Conservation (phyloP, 768 basidiomycete genomes). For the Tulasnella sp. region DNA sequence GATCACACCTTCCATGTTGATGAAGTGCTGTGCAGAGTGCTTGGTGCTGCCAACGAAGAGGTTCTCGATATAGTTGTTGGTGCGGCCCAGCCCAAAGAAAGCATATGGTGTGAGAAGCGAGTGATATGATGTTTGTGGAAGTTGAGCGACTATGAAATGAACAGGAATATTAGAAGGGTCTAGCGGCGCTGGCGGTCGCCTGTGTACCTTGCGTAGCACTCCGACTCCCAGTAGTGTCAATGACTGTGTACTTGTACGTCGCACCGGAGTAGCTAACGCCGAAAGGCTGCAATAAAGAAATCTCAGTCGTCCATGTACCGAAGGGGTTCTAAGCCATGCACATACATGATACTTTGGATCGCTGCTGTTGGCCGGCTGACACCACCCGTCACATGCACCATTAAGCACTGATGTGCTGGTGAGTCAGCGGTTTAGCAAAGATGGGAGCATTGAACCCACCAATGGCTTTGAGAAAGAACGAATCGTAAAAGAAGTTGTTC, state of each 20-base stretch:
- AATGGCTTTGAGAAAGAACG: conserved; percentile 95
- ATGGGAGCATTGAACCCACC: conserved; percentile 37
- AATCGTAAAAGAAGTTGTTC: conserved; percentile 97
- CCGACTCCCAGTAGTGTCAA: conserved; percentile 79
- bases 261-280: conserved; percentile 93
- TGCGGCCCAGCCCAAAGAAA: conserved; percentile 92
- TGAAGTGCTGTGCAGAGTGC: conserved; percentile 57
- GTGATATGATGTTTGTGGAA: conserved; percentile 88
- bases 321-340: conserved; percentile 13
- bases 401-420: conserved; percentile 56
- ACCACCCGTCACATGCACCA: conserved; percentile 80
- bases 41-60: conserved; percentile 90
- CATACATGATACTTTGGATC: conserved; percentile 58
- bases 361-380: conserved; percentile 49
- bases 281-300: conserved; percentile 50
- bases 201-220: conserved; percentile 75
- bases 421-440: neutral
- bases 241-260: conserved; percentile 91
- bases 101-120: conserved; percentile 84
- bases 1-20: conserved; percentile 93
- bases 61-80: conserved; percentile 99
- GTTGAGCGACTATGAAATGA: conserved; percentile 61
- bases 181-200: neutral
- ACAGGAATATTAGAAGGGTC: conserved; percentile 9
- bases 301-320: neutral